Percentiles rank a stretch among this genome's conserved stretches.
Conservation (phyloP, 257 asterid genomes). For the Primulina tabacum region DNA sequence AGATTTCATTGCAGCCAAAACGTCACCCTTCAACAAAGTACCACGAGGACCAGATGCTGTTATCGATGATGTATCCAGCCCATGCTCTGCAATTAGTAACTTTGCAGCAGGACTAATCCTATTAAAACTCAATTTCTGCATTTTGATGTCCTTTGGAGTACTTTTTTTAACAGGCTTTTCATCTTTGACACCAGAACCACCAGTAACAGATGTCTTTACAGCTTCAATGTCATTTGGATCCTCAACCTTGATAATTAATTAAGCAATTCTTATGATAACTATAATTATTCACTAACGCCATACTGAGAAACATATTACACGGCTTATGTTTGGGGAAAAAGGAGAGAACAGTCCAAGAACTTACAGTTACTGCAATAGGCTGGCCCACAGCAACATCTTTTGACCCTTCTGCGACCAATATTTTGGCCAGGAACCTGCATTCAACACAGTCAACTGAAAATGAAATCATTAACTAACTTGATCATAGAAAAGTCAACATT, state of each 20-base stretch:
- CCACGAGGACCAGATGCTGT: conserved; percentile 94
- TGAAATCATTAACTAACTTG: conserved; percentile 14
- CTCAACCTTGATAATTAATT: conserved; percentile 64
- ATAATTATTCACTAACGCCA: conserved; percentile 17
- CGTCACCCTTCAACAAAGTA: conserved; percentile 92
- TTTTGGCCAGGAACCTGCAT: conserved; percentile 86
- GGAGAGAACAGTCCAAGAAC: conserved; percentile 27
- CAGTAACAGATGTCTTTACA: conserved; percentile 54
- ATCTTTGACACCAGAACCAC: conserved; percentile 43
- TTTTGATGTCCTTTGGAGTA: conserved; percentile 37
- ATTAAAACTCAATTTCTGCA: conserved; percentile 44
- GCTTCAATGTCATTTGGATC: conserved; percentile 77
- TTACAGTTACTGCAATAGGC: conserved; percentile 90
- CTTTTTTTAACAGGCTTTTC: conserved; percentile 43
- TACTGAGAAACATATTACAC: conserved; percentile 18
- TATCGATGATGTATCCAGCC: conserved; percentile 78
- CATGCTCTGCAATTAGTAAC: conserved; percentile 67
- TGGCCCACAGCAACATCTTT: conserved; percentile 90
- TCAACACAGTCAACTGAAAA: conserved; percentile 24
- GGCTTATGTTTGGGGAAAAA: conserved; percentile 6
- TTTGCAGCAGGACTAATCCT: conserved; percentile 96
- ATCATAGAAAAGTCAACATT: conserved; percentile 1
- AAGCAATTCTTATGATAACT: conserved; percentile 24
- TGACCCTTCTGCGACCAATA: conserved; percentile 92
- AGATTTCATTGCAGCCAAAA: conserved; percentile 81